Evolutionary conservation across 2,329 filamentous ascomycete genomes (phyloP).

Genomic region (Aspergillus hiratsukae): DNA sequence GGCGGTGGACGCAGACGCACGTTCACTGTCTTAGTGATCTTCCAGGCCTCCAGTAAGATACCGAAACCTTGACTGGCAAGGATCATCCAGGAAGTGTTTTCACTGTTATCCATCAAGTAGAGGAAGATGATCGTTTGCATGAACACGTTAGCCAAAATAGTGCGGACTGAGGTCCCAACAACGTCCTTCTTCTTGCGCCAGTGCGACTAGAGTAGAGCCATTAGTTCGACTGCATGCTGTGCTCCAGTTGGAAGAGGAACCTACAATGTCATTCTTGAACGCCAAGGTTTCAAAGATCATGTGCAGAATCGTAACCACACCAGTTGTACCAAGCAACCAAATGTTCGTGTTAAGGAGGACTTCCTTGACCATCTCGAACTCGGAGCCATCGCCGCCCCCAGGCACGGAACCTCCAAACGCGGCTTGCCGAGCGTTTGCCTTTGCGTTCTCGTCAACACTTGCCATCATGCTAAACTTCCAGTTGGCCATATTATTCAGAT

Average conservation of each 20-base stretch:
- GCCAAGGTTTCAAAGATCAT: conserved; percentile 94
- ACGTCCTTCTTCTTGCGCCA: conserved; percentile 99
- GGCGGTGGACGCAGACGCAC: conserved; percentile 70
- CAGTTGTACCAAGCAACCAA: conserved; percentile 80
- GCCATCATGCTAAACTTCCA: conserved; percentile 90
- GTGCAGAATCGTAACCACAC: conserved; percentile 79
- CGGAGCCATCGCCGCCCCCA: conserved; percentile 79
- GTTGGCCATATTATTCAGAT: conserved; percentile 72
- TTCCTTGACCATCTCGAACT: conserved; percentile 97
- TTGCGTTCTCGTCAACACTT: conserved; percentile 80
- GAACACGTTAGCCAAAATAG: conserved; percentile 93
- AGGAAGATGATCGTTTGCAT: conserved; percentile 97
- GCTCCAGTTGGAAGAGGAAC: conserved; percentile 9
- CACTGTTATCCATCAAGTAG: conserved; percentile 94
- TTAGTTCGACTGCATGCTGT: not conserved
- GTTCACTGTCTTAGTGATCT: conserved; percentile 92
- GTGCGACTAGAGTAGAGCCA: conserved; percentile 54
- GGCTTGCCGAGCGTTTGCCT: conserved; percentile 73
- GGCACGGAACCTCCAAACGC: conserved; percentile 68
- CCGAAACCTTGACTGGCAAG: conserved; percentile 87
- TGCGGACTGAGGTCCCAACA: conserved; percentile 90
- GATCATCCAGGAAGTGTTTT: conserved; percentile 99
- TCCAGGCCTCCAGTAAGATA: conserved; percentile 78
- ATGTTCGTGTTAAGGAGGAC: conserved; percentile 91
- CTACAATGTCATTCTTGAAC: conserved; percentile 89